Evolutionary conservation across 257 asterid genomes (phyloP), one percentile per base, ranked within the genome.

Genomic region (Echium plantagineum): DNA sequence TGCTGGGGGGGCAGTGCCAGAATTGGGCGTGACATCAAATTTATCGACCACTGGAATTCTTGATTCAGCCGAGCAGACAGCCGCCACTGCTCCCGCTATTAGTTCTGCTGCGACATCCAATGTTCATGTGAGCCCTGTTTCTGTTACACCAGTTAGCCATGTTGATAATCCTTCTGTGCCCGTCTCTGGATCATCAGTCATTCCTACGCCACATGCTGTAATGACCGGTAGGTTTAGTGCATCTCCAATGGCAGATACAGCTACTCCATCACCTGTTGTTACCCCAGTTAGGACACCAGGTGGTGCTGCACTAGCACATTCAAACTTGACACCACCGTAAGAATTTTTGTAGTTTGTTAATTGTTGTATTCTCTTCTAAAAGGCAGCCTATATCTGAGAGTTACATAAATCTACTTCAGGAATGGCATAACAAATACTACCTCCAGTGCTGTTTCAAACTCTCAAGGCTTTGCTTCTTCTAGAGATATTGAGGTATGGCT

Each of bases 401-500:
- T n/a, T 64, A 18, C 59, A 62, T 71, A 49, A 68, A 63, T 61
- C 61, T 65, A 52, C 68, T 63, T 57, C 75, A 79, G 93, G 79
- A 72, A 66, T 65, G 69, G 72, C 70, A 5, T 24, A 60, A 90
- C 77, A 59, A 80, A 62, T 72, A 67, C 59, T 61, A 69, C 89
- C 47, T 66, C 82, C 55, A 78, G 66, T 60, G 74, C 47, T 70
- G 77, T 74, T 49, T 65, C 31, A 48, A 75, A 75, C 69, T 74
- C 96, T 57, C 66, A 52, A 18, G 84, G 61, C 63, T 90, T 78
- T 76, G 79, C 91, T 71, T 82, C 84, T 49, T 17, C 76, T 51
- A 83, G 72, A 74, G 94, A 82, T 67, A 67, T 63, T 57, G 96
- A 82, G 96, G 98, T 88, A 79, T 38, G 56, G 10, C 38, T n/a